Conservation (phyloP, 2,329 filamentous ascomycete genomes). For the Ceratocystis lukuohia region DNA sequence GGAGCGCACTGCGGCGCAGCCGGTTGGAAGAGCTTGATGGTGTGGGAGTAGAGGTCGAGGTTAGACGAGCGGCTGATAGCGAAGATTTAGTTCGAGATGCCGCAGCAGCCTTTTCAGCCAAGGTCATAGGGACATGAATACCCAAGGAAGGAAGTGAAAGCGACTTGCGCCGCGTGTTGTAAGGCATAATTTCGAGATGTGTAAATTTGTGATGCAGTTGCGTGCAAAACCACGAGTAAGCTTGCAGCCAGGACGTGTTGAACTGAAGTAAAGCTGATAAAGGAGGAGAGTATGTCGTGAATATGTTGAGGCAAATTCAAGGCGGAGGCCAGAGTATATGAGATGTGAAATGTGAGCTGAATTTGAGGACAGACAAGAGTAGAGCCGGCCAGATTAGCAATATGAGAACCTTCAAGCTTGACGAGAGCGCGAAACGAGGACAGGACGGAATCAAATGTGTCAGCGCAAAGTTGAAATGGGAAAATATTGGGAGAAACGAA, state of each 20-base stretch:
- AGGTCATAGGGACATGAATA: conserved; percentile 65
- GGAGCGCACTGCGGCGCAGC: conserved; percentile 20
- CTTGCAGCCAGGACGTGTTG: not conserved
- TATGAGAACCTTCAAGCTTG: too few relatives aligned
- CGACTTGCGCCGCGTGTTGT: conserved; percentile 94
- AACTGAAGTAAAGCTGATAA: too few relatives aligned
- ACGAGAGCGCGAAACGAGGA: too few relatives aligned
- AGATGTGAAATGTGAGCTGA: too few relatives aligned
- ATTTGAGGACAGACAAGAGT: too few relatives aligned
- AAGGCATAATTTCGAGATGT: conserved; percentile 49
- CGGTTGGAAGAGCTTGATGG: conserved; percentile 24
- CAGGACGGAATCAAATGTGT: too few relatives aligned
- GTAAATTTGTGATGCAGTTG: conserved; percentile 14
- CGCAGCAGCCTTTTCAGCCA: conserved; percentile 45
- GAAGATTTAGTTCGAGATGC: conserved; percentile 21
- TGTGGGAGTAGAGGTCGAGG: conserved; percentile 23
- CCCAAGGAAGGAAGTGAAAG: conserved; percentile 84
- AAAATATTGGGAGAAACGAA: too few relatives aligned
- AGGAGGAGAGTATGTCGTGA: too few relatives aligned
- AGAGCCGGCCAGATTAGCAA: too few relatives aligned
- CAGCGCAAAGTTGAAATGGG: too few relatives aligned
- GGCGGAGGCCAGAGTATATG: too few relatives aligned
- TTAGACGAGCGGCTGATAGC: not conserved
- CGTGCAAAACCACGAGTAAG: conserved; percentile 20
- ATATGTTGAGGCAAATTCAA: too few relatives aligned